phyloP scores from a whole-genome alignment of 768 basidiomycete species.

The Boletus huronensis region DNA sequence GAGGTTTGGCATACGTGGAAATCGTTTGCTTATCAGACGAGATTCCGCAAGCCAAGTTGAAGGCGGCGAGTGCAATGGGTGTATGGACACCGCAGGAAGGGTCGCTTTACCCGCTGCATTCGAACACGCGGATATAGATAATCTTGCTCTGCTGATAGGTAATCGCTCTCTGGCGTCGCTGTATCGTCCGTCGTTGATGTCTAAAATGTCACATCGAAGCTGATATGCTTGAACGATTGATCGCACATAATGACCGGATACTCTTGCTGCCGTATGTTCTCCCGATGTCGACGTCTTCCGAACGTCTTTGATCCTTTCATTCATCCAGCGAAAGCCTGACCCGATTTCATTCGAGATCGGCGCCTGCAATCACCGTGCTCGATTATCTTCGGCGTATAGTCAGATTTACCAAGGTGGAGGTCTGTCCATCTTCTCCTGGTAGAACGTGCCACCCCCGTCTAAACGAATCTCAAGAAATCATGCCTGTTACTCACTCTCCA shows the following conservation, averaged over 20 bases:
- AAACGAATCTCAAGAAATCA: slow-evolving; percentile 50
- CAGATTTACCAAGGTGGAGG: slow-evolving; percentile 94
- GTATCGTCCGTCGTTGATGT: slow-evolving; percentile 17
- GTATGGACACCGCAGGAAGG: slow-evolving; percentile 69
- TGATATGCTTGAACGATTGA: slow-evolving; percentile 94
- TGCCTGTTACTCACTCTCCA: slow-evolving; percentile 80
- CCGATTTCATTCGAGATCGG: slow-evolving; percentile 91
- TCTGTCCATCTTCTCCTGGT: slow-evolving; percentile 33
- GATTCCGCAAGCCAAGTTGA: slow-evolving; percentile 25
- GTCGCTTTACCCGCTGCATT: slow-evolving; percentile 81
- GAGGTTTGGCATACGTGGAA: slow-evolving; percentile 30
- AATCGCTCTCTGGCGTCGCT: slow-evolving; percentile 27
- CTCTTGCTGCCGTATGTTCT: slow-evolving; percentile 74
- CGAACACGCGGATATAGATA: slow-evolving; percentile 79
- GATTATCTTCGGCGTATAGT: slow-evolving; percentile 96
- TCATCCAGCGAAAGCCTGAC: slow-evolving; percentile 76
- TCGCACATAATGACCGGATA: slow-evolving; percentile 94
- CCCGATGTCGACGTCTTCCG: slow-evolving; percentile 8
- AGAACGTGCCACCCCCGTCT: slow-evolving; percentile 2
- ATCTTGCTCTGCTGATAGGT: slow-evolving; percentile 89
- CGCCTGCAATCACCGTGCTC: slow-evolving; percentile 81
- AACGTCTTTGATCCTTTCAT: slow-evolving; percentile 21
- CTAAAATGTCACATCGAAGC: slow-evolving; percentile 45
- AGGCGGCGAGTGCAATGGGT: slow-evolving; percentile 65
- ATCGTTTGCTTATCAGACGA: background rate